A percentile compares a stretch with the other conserved stretches of the same genome.
Conservation (phyloP, 2,329 filamentous ascomycete genomes). For the Coniella lustricola region DNA sequence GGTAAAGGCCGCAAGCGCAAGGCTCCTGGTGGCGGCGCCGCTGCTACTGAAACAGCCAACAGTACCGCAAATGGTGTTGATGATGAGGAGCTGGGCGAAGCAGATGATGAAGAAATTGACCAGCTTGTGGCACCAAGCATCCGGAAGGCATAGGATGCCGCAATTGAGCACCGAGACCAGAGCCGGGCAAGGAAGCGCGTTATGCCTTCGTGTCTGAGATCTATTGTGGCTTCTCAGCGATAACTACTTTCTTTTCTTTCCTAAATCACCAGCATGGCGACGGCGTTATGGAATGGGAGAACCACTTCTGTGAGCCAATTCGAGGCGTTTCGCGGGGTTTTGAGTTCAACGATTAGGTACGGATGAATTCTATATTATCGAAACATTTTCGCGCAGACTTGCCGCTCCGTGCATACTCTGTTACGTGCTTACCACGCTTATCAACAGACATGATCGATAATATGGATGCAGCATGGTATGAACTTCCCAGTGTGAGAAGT, state of each 20-base stretch:
- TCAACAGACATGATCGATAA: no score
- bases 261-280: conserved; percentile 14
- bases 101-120: conserved; percentile 13
- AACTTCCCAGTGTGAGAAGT: no score
- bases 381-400: no score
- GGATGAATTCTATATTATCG: not conserved
- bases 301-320: not conserved
- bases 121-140: conserved; percentile 10
- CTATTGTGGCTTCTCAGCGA: not conserved
- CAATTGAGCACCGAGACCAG: not conserved
- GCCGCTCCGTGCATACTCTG: no score
- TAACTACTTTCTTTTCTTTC: not conserved
- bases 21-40: not conserved
- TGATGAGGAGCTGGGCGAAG: conserved; percentile 16
- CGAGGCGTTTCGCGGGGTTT: not conserved
- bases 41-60: not conserved
- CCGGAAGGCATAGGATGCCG: conserved; percentile 12
- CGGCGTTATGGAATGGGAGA: conserved; percentile 9
- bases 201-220: not conserved
- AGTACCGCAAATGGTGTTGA: conserved; percentile 4
- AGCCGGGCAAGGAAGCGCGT: conserved; percentile 1
- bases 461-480: no score
- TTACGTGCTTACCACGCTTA: no score
- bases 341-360: not conserved
- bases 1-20: conserved; percentile 10